A percentile compares a stretch with the other conserved stretches of the same genome.
Conservation (phyloP, 2,329 filamentous ascomycete species). For the Cercospora sp. region DNA sequence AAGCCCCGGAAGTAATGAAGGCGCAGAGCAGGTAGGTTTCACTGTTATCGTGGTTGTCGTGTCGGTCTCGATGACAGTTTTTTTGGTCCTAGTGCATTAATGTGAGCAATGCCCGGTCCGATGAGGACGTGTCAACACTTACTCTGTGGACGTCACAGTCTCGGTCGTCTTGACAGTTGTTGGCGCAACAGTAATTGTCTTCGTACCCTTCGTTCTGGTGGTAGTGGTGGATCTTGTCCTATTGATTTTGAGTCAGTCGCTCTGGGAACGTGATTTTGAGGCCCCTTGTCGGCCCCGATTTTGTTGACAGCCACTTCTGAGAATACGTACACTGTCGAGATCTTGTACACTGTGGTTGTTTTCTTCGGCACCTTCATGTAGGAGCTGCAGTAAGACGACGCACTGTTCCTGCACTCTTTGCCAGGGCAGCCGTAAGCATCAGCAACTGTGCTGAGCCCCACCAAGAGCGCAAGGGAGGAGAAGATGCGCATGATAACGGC, state of each 20-base stretch:
- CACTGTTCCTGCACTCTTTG: constrained; percentile 9
- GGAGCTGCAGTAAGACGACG: constrained; percentile 10
- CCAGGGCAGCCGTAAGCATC: constrained; percentile 8
- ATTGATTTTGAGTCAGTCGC: neutral
- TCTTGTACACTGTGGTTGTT: neutral
- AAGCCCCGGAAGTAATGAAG: neutral
- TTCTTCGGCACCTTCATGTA: constrained; percentile 10
- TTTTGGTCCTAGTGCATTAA: neutral
- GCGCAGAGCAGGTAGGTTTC: neutral
- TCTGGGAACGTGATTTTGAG: too few relatives aligned
- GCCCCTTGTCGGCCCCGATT: too few relatives aligned
- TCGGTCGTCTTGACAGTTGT: neutral
- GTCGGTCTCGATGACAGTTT: neutral
- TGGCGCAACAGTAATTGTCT: neutral
- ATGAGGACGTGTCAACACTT: neutral
- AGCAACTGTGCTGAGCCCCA: constrained; percentile 4
- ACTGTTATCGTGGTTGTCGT: neutral
- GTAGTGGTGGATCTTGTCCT: neutral
- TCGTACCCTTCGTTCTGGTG: neutral
- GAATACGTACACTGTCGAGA: neutral
- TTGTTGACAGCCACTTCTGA: neutral
- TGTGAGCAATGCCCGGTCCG: neutral
- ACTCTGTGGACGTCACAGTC: neutral
- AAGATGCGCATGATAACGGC: neutral
- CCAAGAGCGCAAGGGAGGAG: neutral